Conservation (phyloP, 2,329 filamentous ascomycete species). For the Colletotrichum lupini region DNA sequence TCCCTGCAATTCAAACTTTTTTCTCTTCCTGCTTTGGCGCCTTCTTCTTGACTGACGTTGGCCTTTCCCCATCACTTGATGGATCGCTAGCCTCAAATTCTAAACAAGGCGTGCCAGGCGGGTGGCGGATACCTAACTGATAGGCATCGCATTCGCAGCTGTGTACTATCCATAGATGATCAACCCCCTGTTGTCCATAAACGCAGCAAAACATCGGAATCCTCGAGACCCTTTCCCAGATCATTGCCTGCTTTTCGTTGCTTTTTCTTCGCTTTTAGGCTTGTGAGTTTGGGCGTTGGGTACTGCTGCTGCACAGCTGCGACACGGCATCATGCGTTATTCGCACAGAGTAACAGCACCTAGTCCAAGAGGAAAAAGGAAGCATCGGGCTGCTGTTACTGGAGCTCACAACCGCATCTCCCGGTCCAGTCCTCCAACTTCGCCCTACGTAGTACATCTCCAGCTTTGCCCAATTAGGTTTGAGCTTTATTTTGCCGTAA, state of each 20-base stretch:
- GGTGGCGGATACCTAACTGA: too few relatives aligned
- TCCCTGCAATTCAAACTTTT: neutral
- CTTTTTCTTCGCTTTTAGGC: constrained; percentile 1
- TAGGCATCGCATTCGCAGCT: neutral
- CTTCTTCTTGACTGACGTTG: neutral
- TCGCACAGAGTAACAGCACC: neutral
- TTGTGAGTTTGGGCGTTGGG: neutral
- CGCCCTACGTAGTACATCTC: neutral
- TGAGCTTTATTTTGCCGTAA: neutral
- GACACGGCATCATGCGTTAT: neutral
- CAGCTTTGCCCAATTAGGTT: neutral
- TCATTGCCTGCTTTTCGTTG: neutral
- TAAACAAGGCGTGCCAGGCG: neutral
- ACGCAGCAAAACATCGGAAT: neutral
- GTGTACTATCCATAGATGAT: constrained; percentile 1
- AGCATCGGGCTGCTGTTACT: constrained; percentile 1
- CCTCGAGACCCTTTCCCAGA: constrained; percentile 5
- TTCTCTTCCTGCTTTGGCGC: neutral
- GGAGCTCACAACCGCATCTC: neutral
- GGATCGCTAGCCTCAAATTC: constrained; percentile 1
- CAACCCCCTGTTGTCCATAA: neutral
- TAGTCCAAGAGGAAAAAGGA: constrained; percentile 1
- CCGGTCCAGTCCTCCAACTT: neutral
- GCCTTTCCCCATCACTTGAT: neutral
- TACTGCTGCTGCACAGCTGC: neutral